Base-by-base conservation (phyloP, 169 alveolate species). In the Plasmodium blacklocki region DNA sequence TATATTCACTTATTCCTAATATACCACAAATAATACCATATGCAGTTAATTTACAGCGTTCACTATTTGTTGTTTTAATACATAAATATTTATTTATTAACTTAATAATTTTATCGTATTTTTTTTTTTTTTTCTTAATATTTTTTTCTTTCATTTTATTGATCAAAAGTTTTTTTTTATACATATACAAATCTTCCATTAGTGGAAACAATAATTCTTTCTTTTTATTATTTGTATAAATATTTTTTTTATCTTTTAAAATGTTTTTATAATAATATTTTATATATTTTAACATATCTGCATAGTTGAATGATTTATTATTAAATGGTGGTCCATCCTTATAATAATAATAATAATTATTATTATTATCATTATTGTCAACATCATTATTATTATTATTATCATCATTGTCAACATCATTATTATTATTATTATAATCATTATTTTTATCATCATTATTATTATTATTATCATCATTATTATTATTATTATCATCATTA, bases 21-120 rank as follows among this genome's bases (percentile, higher is more conserved):
- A 83, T 83, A 7, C 91, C 91, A 83, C 91, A 83, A 56, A 83
- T 83, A 47, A 83, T 83, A 50, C 85, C 91, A 83, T 83, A 83
- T 0, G 91, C 91, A 19, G 91, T 83, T 83, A 83, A 67, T 23
- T 83, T 67, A 26, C 91, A 83, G 15, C 91, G 54, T 62, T 83
- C 85, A 54, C 83, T 83, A 62, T 73, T 67, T 6, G 91, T 83
- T 23, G 91, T 83, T 67, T 70, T 67, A 56, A 83, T 60, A 50
- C 85, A 83, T 29, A 83, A 45, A 63, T 62, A 83, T 56, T 68
- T 56, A 54, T 68, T 83, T 52, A 83, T 83, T 6, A 68, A 5
- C 2, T 68, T 83, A 1, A 83, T 62, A 1, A 68, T 2, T 32
- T n/a, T 54, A 9, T 83, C 91, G 47, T 68, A 68, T 32, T 67